phyloP scores from a whole-genome alignment of 257 asterid species.

The Capsicum chinense region DNA sequence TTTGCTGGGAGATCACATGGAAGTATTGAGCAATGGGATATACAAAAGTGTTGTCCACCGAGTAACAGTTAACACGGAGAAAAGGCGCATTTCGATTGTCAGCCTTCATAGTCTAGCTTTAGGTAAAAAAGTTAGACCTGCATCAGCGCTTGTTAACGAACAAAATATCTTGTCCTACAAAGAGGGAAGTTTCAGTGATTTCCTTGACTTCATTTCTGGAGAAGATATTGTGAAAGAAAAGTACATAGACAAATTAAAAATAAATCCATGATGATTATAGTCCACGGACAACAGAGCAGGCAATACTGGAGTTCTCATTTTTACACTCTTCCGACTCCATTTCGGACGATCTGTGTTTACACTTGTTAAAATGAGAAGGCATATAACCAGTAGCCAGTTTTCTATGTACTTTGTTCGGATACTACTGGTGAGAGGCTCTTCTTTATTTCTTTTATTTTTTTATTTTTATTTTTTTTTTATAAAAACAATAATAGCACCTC shows the following conservation, averaged over 20 bases:
- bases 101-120: conserved; percentile 60
- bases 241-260: conserved; percentile 51
- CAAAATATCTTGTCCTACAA: conserved; percentile 49
- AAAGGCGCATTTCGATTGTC: conserved; percentile 55
- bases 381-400: neutral
- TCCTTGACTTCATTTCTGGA: conserved; percentile 53
- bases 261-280: conserved; percentile 26
- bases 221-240: conserved; percentile 48
- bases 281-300: conserved; percentile 8
- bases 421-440: neutral
- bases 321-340: neutral
- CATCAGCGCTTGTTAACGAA: conserved; percentile 54
- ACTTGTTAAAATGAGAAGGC: neutral
- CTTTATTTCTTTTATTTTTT: neutral
- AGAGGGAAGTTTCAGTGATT: conserved; percentile 56
- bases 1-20: conserved; percentile 67
- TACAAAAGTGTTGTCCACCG: conserved; percentile 57
- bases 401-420: neutral
- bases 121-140: conserved; percentile 51
- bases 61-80: conserved; percentile 53
- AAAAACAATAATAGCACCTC: neutral
- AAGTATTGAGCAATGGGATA: conserved; percentile 66
- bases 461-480: neutral
- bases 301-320: neutral
- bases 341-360: neutral